A percentile compares a stretch with the other conserved stretches of the same genome.
These are phyloP conservation scores for Verticillium dahliae DNA, from an alignment of 2,329 filamentous ascomycete species.

Conservation along the genomic window DNA sequence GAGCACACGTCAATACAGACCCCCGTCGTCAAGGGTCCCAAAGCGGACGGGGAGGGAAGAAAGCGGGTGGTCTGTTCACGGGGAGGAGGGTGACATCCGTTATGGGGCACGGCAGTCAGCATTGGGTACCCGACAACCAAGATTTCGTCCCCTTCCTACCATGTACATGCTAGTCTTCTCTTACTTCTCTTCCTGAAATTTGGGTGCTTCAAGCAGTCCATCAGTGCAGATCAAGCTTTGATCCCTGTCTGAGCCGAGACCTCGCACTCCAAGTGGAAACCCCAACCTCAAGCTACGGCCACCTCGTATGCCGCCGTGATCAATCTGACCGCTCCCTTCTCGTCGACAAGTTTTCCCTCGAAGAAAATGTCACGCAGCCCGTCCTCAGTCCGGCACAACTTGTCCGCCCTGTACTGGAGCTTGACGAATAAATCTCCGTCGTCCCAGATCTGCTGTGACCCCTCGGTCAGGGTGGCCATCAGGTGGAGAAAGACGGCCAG, in stretches of 20 bases:
- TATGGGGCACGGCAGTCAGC: background rate
- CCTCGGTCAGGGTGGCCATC: background rate
- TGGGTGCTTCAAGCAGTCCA: background rate
- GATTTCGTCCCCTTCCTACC: background rate
- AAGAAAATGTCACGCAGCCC: background rate
- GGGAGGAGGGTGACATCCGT: background rate
- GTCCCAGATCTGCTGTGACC: background rate
- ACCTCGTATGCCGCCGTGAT: background rate
- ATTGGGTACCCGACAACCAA: background rate
- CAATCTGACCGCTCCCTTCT: background rate
- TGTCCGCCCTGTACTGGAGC: background rate
- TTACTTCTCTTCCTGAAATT: background rate
- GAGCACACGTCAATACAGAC: background rate
- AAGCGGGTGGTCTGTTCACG: background rate
- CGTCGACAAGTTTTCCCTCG: background rate
- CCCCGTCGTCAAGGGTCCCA: background rate
- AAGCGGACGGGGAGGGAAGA: too few relatives aligned
- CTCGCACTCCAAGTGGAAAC: background rate
- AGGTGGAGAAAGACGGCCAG: background rate
- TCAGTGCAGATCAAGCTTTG: background rate
- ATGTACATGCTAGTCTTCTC: too few relatives aligned
- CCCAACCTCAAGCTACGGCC: background rate
- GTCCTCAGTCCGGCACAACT: background rate
- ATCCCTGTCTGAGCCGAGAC: background rate
- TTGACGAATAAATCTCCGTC: background rate